Base-by-base conservation (phyloP, 129 eudicot species). In the Tanacetum coccineum region DNA sequence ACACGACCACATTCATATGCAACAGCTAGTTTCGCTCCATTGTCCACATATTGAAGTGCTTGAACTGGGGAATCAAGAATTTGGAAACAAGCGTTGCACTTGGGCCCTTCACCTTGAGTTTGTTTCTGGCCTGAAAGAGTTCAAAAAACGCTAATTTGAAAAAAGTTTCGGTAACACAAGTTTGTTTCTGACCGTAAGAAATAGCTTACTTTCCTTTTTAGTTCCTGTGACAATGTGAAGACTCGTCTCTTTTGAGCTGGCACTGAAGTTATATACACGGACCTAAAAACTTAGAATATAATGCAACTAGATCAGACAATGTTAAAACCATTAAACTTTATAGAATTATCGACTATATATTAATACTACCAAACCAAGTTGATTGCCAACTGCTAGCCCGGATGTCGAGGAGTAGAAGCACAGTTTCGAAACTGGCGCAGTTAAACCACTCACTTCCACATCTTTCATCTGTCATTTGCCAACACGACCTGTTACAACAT, bases 1-100 rank as follows among this genome's bases (percentile, higher is more conserved):
- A 92, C 98, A 71, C 81, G 87, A 53, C 91, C 85, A 73, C 82
- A 81, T 78, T 83, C 85, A 76, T 80, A 73, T 69, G 89, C 98
- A 61, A 82, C 80, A 40, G 89, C 77, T 57, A 92, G 96, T 74
- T 85, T 92, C 67, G 86, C 66, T 80, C 98, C 96, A 67, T 65
- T n/a, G 32, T 64, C 79, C 66, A 79, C 67, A 72, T 85, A 92
- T 40, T 84, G 76, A 73, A 88, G 79, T 46, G 89, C 81, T 67
- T 67, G 85, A 68, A 92, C 81, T 19, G 81, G 80, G 49, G 96
- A 78, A 67, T 86, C 76, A 21, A 76, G 73, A 78, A 86, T 72
- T 62, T 64, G 62, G 59, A 92, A 80, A 75, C 81, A 83, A 71
- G 91, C 98, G 62, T 48, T 74, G 74, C 87, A 84, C 57, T 67